Conservation (phyloP, 2,329 filamentous ascomycete species). For the Colletotrichum incanum region DNA sequence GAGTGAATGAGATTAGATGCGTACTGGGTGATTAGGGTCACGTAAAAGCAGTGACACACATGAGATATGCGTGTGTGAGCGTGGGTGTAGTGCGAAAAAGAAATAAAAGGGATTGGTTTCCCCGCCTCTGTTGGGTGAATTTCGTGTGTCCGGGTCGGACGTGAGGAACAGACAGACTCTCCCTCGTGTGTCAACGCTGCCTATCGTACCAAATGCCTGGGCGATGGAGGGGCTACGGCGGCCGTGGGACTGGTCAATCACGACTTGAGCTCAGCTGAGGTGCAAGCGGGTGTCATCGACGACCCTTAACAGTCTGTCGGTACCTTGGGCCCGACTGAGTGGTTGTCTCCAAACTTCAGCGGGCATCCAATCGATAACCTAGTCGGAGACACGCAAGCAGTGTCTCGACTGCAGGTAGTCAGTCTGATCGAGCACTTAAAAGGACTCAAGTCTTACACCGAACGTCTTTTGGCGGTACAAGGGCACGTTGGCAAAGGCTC, state of each 20-base stretch:
- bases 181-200: conserved; percentile 13
- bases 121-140: conserved; percentile 25
- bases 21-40: conserved; percentile 9
- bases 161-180: conserved; percentile 14
- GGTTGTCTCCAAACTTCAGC: conserved; percentile 3
- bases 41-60: conserved; percentile 34
- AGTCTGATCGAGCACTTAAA: neutral
- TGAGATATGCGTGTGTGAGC: neutral
- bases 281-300: conserved; percentile 19
- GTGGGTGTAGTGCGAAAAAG: neutral
- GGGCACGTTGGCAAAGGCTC: conserved; percentile 10
- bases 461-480: conserved; percentile 26
- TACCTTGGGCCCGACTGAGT: conserved; percentile 18
- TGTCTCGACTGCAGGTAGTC: neutral
- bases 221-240: conserved; percentile 21
- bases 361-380: conserved; percentile 2
- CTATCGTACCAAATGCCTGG: conserved; percentile 11
- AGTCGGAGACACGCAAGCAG: neutral
- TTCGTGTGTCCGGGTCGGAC: conserved; percentile 11
- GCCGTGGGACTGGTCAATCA: conserved; percentile 32
- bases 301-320: conserved; percentile 5
- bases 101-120: conserved; percentile 10
- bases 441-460: conserved; percentile 10
- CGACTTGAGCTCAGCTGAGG: conserved; percentile 12
- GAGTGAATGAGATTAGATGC: conserved; percentile 15